phyloP scores from a whole-genome alignment of 352 stramenopile species.

The Phytophthora quininea region DNA sequence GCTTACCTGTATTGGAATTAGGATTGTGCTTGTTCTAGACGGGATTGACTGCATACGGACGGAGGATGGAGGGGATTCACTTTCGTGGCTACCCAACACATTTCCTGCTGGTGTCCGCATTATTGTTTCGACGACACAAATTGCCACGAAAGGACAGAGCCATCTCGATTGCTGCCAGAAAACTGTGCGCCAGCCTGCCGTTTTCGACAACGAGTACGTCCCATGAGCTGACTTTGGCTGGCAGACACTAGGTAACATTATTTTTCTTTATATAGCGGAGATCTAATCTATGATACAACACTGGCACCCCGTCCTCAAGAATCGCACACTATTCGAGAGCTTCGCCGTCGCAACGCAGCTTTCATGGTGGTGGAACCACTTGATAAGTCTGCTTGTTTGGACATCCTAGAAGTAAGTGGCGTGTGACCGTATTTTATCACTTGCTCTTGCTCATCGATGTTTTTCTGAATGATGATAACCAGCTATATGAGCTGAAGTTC shows the following conservation, averaged over 20 bases:
- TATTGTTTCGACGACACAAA: slow-evolving; percentile 72
- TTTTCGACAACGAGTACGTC: slow-evolving; percentile 70
- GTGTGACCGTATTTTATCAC: no score
- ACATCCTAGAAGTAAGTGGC: slow-evolving; percentile 52
- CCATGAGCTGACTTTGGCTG: not conserved
- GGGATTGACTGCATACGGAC: slow-evolving; percentile 83
- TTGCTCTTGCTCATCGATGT: no score
- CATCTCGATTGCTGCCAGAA: slow-evolving; percentile 47
- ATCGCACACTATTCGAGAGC: slow-evolving; percentile 74
- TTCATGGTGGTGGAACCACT: slow-evolving; percentile 79
- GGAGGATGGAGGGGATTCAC: slow-evolving; percentile 81
- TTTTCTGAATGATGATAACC: not conserved
- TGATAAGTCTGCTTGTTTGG: slow-evolving; percentile 66
- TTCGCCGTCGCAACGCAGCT: slow-evolving; percentile 60
- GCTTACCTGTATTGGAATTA: slow-evolving; percentile 16
- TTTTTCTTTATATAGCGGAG: slow-evolving; percentile 38
- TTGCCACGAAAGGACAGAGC: slow-evolving; percentile 23
- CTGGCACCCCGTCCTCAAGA: slow-evolving; percentile 49
- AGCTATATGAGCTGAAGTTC: slow-evolving; percentile 48
- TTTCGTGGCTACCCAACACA: slow-evolving; percentile 83
- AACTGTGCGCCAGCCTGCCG: slow-evolving; percentile 54
- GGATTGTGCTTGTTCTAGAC: slow-evolving; percentile 82
- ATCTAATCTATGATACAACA: slow-evolving; percentile 71
- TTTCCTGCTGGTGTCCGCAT: slow-evolving; percentile 75
- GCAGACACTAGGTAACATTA: not conserved